Evolutionary conservation across 176 grass and related monocot species (phyloP).

Genomic region (Metroxylon sagu): DNA sequence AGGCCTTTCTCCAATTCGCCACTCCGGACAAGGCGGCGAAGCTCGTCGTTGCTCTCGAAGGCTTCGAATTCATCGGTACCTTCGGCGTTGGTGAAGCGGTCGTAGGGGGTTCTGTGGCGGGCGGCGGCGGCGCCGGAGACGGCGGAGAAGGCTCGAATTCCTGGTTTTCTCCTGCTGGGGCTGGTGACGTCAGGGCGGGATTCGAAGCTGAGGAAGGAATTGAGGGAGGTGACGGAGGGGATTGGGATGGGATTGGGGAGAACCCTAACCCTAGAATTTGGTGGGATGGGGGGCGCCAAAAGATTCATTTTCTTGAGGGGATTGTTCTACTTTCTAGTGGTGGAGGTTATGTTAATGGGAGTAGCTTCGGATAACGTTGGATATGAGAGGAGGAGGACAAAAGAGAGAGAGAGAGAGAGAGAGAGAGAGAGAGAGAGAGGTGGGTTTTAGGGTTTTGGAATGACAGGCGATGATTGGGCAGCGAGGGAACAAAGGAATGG

Average conservation of each 20-base stretch:
- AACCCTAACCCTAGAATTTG: background rate
- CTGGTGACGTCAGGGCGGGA: background rate
- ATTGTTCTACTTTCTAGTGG: no score
- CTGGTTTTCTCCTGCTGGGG: background rate
- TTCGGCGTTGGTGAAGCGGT: no score
- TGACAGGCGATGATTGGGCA: background rate
- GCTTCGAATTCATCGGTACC: no score
- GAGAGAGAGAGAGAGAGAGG: no score
- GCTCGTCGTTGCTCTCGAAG: conserved; percentile 24
- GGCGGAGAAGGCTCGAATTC: no score
- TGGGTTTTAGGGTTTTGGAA: conserved; percentile 9
- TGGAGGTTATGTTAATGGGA: no score
- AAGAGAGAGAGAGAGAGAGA: no score
- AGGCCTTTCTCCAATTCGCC: conserved; percentile 56
- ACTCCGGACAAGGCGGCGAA: conserved; percentile 40
- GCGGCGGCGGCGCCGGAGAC: no score
- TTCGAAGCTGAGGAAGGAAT: conserved; percentile 1
- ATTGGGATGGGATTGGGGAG: background rate
- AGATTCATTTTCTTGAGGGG: background rate
- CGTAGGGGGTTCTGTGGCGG: no score
- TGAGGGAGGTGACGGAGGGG: background rate
- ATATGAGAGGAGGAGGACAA: background rate
- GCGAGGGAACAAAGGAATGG: no score
- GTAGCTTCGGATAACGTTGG: background rate
- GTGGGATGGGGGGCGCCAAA: background rate